Conservation (phyloP, 1,284 basidiomycete species). For the Papiliotrema nemorosa region DNA sequence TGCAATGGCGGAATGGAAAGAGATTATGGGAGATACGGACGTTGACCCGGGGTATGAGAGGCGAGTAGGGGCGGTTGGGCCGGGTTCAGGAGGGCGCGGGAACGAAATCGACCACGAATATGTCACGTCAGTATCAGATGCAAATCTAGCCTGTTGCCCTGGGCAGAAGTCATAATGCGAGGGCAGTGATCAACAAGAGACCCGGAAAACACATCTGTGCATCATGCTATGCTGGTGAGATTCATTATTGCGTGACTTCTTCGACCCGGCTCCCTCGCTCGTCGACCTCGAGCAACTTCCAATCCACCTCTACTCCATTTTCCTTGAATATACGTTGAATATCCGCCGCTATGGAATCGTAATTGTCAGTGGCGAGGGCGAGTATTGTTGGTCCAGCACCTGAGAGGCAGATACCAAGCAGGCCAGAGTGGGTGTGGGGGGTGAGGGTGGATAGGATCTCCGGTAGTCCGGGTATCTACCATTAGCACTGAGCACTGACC, state of each 20-base stretch:
- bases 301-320: constrained; percentile 67
- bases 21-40: constrained; percentile 20
- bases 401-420: constrained; percentile 95
- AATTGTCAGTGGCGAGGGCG: constrained; percentile 84
- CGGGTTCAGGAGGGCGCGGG: not conserved
- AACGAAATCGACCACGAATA: too few species aligned
- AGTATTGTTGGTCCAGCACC: constrained; percentile 97
- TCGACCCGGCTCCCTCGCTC: constrained; percentile 48
- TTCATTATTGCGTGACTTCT: constrained; percentile 17
- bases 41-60: constrained; percentile 27
- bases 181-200: too few species aligned
- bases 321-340: constrained; percentile 70
- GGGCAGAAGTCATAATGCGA: too few species aligned
- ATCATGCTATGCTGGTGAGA: too few species aligned
- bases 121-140: too few species aligned
- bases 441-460: constrained; percentile 86
- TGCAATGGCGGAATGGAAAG: constrained; percentile 26
- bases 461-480: constrained; percentile 87
- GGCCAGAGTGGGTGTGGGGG: constrained; percentile 81
- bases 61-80: not conserved
- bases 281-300: constrained; percentile 50
- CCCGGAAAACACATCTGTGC: too few species aligned
- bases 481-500: not conserved
- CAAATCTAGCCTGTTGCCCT: too few species aligned
- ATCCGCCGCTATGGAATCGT: constrained; percentile 75